Evolutionary conservation across 208 protist species (phyloP).

Genomic region (Wallacemonas sp.): DNA sequence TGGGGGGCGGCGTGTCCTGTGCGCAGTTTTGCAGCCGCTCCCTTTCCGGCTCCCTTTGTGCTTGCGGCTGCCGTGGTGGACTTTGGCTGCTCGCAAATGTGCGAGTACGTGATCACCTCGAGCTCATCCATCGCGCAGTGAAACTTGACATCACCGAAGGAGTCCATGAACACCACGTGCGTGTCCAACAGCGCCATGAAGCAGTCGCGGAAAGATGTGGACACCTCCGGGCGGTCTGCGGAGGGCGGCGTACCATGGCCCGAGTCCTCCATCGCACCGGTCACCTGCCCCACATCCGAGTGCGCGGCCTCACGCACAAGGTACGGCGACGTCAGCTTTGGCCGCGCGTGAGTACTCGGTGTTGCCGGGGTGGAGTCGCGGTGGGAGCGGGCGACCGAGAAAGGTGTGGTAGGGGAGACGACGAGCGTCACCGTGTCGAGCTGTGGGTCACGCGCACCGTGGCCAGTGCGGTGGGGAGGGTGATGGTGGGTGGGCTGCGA

Average conservation of each 20-base stretch:
- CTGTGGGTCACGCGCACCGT: background rate
- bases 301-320: background rate
- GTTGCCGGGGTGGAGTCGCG: background rate
- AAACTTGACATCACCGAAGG: constrained; percentile 36
- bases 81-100: constrained; percentile 8
- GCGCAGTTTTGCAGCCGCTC: too few relatives aligned
- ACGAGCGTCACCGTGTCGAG: constrained; percentile 34
- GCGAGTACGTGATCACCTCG: constrained; percentile 30
- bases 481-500: background rate
- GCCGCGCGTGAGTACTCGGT: background rate
- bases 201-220: constrained; percentile 30
- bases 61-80: background rate
- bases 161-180: constrained; percentile 47
- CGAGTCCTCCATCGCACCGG: background rate
- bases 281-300: background rate
- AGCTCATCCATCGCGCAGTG: constrained; percentile 44
- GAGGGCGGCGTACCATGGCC: background rate
- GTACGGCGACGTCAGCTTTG: background rate
- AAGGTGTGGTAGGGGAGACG: constrained; percentile 3
- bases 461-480: background rate
- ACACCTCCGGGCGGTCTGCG: background rate
- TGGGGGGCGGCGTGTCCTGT: constrained; percentile 16
- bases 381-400: background rate
- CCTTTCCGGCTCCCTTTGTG: too few relatives aligned
- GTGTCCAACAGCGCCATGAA: constrained; percentile 40